Conservation (phyloP, 441 rosid species). For the Eruca vesicaria region DNA sequence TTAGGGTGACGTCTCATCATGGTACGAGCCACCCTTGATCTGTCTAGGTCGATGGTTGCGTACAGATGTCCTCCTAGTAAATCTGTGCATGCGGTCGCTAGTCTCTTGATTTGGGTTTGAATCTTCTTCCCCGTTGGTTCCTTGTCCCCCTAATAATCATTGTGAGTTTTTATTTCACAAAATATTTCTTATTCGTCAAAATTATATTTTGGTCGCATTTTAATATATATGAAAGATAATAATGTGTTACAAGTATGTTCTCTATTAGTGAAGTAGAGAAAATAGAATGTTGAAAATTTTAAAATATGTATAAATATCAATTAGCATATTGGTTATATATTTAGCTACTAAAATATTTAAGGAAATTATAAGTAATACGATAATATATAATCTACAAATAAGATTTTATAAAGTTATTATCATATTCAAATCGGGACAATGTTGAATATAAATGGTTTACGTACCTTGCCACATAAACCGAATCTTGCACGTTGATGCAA, state of each 20-base stretch:
- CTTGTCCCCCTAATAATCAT: slow-evolving; percentile 29
- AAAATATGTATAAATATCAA: background rate
- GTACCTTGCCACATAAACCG: slow-evolving; percentile 39
- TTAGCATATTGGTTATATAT: background rate
- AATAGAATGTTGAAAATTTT: background rate
- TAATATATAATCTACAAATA: background rate
- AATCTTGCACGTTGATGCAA: slow-evolving; percentile 39
- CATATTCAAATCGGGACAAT: background rate
- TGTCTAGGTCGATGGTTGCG: slow-evolving; percentile 59
- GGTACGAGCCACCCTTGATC: slow-evolving; percentile 57
- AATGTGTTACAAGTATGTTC: background rate
- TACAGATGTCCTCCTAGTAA: slow-evolving; percentile 41
- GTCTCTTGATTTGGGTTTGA: slow-evolving; percentile 45
- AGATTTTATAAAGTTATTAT: background rate
- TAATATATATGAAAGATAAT: background rate
- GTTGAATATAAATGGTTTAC: background rate
- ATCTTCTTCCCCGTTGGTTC: slow-evolving; percentile 36
- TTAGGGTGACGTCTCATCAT: slow-evolving; percentile 33
- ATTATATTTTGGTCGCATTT: background rate
- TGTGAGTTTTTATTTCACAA: background rate
- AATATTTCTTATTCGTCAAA: background rate
- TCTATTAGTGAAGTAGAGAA: background rate
- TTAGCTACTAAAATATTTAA: background rate
- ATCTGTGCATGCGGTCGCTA: slow-evolving; percentile 40
- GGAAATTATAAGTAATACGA: background rate